Base-by-base conservation (phyloP, 306 rosid genomes). In the Sphenostylis stenocarpa region DNA sequence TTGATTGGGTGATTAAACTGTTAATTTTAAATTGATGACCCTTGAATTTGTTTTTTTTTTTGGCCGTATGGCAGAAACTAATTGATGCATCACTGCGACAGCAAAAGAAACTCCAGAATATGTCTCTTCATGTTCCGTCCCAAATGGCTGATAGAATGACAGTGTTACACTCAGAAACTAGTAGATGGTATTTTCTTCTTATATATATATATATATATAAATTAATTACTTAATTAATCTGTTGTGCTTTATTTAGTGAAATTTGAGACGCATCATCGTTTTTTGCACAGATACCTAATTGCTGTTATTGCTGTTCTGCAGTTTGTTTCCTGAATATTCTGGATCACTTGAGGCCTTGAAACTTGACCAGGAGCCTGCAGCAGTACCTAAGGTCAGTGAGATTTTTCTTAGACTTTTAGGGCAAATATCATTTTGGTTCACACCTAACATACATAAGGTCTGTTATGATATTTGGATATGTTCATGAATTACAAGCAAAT, bases 21-120 rank as follows among this genome's bases (percentile, higher is more conserved):
- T 73, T 56, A 24, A 9, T 57, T 57, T 13, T 57, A 23, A 52
- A 57, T 62, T 47, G 49, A 39, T 76, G 70, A 72, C 51, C 8
- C 41, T 70, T 75, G 57, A 28, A 29, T 70, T 66, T 60, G 68
- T 31, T 61, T 58, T 14, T 43, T 31, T 61, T 58, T 14, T 43
- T 45, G 70, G 39, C 45, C 62, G 77, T 47, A 66, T 65, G 82
- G 86, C 81, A 94, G 98, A 92, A 89, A 84, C 79, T 92, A 33
- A 80, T 94, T 6, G 75, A 85, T 69, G 95, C 92, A 49, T 87
- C 90, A 7, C 48, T 90, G 79, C 83, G 74, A 85, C 97, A 92
- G 86, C 95, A 89, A 85, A 88, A 82, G 91, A 90, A 88, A 82
- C 84, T 95, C 85, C 94, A 89, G 89, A 85, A 80, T 81, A 85